These are phyloP conservation scores for Globisporangium acanthophoron DNA, from an alignment of 352 stramenopile species.

Conservation along the genomic window DNA sequence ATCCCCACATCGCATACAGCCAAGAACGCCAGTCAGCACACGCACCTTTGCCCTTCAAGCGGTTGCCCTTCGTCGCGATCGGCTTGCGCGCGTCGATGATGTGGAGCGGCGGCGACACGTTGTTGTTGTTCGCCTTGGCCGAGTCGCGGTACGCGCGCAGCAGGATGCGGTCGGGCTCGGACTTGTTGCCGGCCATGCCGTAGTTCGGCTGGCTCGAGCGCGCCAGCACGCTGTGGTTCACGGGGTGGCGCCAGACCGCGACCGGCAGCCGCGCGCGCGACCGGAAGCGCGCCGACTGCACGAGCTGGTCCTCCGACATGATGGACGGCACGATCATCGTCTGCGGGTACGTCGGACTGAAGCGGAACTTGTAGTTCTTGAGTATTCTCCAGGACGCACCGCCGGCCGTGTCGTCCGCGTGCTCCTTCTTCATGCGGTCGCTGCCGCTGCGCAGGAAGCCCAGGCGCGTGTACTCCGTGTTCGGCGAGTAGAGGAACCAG, in stretches of 20 bases:
- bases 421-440: slow-evolving; percentile 5
- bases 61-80: slow-evolving; percentile 79
- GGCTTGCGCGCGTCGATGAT: slow-evolving; percentile 83
- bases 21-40: background rate
- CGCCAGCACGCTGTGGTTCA: slow-evolving; percentile 93
- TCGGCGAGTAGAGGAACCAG: slow-evolving; percentile 79
- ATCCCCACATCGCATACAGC: background rate
- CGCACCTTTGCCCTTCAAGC: slow-evolving; percentile 76
- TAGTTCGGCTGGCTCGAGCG: slow-evolving; percentile 95
- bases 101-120: slow-evolving; percentile 65
- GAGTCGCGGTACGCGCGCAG: slow-evolving; percentile 83
- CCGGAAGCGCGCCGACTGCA: slow-evolving; percentile 88
- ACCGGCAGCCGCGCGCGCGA: slow-evolving; percentile 90
- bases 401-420: slow-evolving; percentile 30
- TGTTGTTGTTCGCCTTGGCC: slow-evolving; percentile 68
- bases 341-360: slow-evolving; percentile 94
- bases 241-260: slow-evolving; percentile 89
- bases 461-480: slow-evolving; percentile 78
- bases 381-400: slow-evolving; percentile 61
- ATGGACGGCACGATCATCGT: slow-evolving; percentile 92
- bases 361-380: slow-evolving; percentile 88
- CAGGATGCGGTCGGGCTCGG: slow-evolving; percentile 88
- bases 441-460: slow-evolving; percentile 52
- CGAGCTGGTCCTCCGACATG: slow-evolving; percentile 91
- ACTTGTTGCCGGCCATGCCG: slow-evolving; percentile 94